These are phyloP conservation scores for Naganishia vishniacii DNA, from an alignment of 768 basidiomycete species.

Conservation along the genomic window DNA sequence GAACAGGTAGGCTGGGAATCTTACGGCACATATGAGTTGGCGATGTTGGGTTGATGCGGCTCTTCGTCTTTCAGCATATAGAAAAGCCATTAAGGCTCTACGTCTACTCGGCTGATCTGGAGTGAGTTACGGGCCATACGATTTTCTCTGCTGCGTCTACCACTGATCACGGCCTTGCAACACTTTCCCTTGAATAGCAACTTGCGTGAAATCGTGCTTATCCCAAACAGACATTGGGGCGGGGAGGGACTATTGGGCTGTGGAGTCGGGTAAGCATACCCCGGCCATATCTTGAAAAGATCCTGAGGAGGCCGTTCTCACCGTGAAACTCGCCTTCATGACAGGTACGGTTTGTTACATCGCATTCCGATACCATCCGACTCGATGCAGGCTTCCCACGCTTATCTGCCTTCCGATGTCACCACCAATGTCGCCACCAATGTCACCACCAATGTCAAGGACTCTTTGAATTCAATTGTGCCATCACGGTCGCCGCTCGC, in stretches of 20 bases:
- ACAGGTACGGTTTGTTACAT: conserved; percentile 82
- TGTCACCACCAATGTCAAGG: background rate
- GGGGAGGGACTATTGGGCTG: conserved; percentile 93
- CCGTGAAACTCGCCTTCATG: conserved; percentile 12
- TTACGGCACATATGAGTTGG: background rate
- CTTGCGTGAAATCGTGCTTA: conserved; percentile 83
- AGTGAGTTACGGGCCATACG: conserved; percentile 69
- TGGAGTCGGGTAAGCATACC: conserved; percentile 89
- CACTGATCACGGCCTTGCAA: no score
- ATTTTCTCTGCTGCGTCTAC: no score
- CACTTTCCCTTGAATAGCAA: conserved; percentile 63
- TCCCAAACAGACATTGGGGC: conserved; percentile 96
- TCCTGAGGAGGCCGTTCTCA: background rate
- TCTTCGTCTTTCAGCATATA: conserved; percentile 59
- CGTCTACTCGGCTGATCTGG: conserved; percentile 94
- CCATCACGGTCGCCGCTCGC: background rate
- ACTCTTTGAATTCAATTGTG: background rate
- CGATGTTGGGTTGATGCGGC: background rate
- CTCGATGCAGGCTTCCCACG: conserved; percentile 8
- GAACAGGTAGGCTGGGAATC: conserved; percentile 62
- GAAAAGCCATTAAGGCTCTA: conserved; percentile 90
- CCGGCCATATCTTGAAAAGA: background rate
- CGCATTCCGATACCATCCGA: conserved; percentile 70
- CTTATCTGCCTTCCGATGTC: background rate
- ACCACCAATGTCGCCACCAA: background rate